phyloP scores from a whole-genome alignment of 352 stramenopile species.

The Phytopythium delawarense region DNA sequence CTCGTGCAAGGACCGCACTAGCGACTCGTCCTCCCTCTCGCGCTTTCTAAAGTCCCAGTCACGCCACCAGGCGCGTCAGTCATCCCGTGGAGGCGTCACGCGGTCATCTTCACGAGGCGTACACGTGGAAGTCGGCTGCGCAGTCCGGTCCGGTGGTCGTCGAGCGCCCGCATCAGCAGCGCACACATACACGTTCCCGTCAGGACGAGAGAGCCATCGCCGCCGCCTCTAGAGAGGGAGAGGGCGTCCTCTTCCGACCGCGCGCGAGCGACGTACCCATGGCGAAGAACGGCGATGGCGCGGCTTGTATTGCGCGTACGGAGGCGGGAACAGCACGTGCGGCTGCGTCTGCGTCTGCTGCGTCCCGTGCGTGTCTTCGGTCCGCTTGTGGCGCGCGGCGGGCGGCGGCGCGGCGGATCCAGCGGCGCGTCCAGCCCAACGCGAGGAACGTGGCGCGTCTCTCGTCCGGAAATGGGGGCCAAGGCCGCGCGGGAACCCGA shows the following conservation, averaged over 20 bases:
- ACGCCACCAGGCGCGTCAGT: background rate
- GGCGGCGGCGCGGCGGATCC: background rate
- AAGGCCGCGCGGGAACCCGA: background rate
- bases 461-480: slow-evolving; percentile 6
- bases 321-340: background rate
- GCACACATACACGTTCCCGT: background rate
- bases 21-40: slow-evolving; percentile 22
- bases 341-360: background rate
- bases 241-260: background rate
- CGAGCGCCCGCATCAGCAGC: background rate
- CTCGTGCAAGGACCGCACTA: slow-evolving; percentile 47
- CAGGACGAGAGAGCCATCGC: background rate
- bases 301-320: background rate
- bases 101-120: background rate
- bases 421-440: background rate
- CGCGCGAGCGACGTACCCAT: background rate
- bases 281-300: background rate
- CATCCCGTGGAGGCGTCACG: too few species aligned
- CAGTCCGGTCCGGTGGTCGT: background rate
- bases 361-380: background rate
- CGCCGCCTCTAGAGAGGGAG: background rate
- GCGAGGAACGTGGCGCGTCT: background rate
- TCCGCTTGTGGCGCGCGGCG: background rate
- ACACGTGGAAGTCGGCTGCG: background rate
- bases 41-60: slow-evolving; percentile 13